Evolutionary conservation across 225 moss, liverwort and hornwort genomes (phyloP).

Genomic region (Pseudisothecium myosuroides): DNA sequence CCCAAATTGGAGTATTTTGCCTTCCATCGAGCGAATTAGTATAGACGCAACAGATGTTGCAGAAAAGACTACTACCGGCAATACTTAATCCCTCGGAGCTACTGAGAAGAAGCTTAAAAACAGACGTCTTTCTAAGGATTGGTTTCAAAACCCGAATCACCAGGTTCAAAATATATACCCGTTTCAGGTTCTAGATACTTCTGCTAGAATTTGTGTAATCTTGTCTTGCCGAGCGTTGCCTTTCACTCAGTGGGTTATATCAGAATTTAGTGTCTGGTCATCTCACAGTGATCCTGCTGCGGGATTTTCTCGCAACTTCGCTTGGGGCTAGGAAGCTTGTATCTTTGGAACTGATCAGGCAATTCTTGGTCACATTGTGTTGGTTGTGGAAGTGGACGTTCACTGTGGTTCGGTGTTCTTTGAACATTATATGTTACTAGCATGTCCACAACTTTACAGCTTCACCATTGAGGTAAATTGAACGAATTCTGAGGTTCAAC

Average conservation of each 20-base stretch:
- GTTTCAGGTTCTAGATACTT: background rate
- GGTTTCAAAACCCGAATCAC: background rate
- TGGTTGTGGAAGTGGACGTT: background rate
- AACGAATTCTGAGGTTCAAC: background rate
- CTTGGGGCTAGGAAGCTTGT: background rate
- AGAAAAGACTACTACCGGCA: background rate
- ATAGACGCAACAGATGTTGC: conserved; percentile 20
- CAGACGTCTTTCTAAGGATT: background rate
- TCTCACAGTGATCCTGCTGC: background rate
- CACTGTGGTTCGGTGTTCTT: background rate
- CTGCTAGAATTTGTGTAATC: background rate
- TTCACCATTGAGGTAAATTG: background rate
- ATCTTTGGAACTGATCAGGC: background rate
- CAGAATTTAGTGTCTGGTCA: background rate
- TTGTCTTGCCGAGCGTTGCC: background rate
- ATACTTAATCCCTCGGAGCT: background rate
- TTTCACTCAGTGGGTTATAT: background rate
- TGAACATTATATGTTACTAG: background rate
- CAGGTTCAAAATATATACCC: background rate
- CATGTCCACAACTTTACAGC: background rate
- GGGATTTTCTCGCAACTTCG: background rate
- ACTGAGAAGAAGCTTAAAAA: background rate
- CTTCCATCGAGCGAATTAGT: conserved; percentile 39
- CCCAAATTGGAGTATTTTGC: conserved; percentile 82
- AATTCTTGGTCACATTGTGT: background rate